Evolutionary conservation across 2,329 filamentous ascomycete species (phyloP), one percentile per base, ranked within the genome.

Genomic region (Fonsecaea multimorphosa): DNA sequence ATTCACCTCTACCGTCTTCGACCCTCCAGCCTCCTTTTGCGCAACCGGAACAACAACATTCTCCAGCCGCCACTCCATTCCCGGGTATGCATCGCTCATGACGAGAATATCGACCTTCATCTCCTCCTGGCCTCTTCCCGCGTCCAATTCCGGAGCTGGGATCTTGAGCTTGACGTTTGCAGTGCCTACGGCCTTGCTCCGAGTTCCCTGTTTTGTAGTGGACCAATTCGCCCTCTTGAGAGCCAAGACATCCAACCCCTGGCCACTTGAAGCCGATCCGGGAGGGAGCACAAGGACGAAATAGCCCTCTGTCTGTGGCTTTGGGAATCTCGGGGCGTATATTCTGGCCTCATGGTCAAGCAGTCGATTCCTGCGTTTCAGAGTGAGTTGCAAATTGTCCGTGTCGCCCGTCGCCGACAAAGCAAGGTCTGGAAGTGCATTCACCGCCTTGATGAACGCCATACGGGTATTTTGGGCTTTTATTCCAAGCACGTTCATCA

Each of bases 281-380:
- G 74, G 68, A 36, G 71, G 72, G 6, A 88, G 89, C 0, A 96
- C 84, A 24, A 98, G 75, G 14, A 95, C 86, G 77, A 99, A 98
- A 86, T 89, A 98, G 0, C 93, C 93, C 74, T 99, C 95, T 0
- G 88, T 95, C 78, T 99, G 95, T 16, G 93, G 88, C 78, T 99
- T 99, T 0, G 94, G 94, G 79, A 96, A 98, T 24, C 86, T 85
- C 2, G 96, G 94, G 0, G 95, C 92, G 73, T 89, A 97, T 75
- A 97, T 90, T 67, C 90, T 86, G 56, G 86, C 88, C 1, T 93
- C 90, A 8, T 83, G 80, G 74, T 90, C 85, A 1, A 61, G 38
- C 3, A 72, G 34, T 19, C 58, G 56, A 36, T 72, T 72, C 22
- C 64, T 59, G 36, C 71, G 64, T 51, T 64, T 70, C 40, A 72